phyloP scores from a whole-genome alignment of 2,329 filamentous ascomycete species.

The Alternaria sp. region DNA sequence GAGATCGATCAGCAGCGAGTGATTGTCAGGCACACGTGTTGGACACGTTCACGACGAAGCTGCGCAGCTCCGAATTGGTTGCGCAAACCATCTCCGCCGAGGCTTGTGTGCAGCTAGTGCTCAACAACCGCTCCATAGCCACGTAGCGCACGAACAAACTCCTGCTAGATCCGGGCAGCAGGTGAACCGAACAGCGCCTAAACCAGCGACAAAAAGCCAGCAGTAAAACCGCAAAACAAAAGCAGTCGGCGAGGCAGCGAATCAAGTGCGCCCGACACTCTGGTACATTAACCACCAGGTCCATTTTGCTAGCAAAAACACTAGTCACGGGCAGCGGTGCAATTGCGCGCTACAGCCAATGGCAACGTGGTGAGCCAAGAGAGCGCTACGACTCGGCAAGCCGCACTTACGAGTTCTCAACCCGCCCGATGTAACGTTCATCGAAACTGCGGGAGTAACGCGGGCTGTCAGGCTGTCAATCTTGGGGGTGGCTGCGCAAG shows the following conservation, averaged over 20 bases:
- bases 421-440: slow-evolving; percentile 15
- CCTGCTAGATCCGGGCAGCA: slow-evolving; percentile 7
- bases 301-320: slow-evolving; percentile 10
- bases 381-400: slow-evolving; percentile 2
- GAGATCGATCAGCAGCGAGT: slow-evolving; percentile 9
- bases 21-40: slow-evolving; percentile 13
- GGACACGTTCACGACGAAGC: slow-evolving; percentile 1
- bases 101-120: background rate
- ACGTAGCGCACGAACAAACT: slow-evolving; percentile 2
- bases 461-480: slow-evolving; percentile 12
- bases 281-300: slow-evolving; percentile 17
- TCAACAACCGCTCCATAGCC: slow-evolving; percentile 2
- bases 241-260: slow-evolving; percentile 24
- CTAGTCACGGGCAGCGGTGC: slow-evolving; percentile 14
- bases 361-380: background rate
- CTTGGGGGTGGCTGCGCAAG: slow-evolving; percentile 10
- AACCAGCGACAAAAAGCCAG: slow-evolving; percentile 4
- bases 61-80: background rate
- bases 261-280: slow-evolving; percentile 18
- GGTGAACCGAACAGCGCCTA: slow-evolving; percentile 11
- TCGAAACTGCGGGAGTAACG: slow-evolving; percentile 18
- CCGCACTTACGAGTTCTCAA: slow-evolving; percentile 10
- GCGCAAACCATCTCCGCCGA: background rate
- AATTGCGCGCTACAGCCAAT: slow-evolving; percentile 26
- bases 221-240: slow-evolving; percentile 7